Evolutionary conservation across 2,329 filamentous ascomycete genomes (phyloP).

Genomic region (Fusarium guadeloupense): DNA sequence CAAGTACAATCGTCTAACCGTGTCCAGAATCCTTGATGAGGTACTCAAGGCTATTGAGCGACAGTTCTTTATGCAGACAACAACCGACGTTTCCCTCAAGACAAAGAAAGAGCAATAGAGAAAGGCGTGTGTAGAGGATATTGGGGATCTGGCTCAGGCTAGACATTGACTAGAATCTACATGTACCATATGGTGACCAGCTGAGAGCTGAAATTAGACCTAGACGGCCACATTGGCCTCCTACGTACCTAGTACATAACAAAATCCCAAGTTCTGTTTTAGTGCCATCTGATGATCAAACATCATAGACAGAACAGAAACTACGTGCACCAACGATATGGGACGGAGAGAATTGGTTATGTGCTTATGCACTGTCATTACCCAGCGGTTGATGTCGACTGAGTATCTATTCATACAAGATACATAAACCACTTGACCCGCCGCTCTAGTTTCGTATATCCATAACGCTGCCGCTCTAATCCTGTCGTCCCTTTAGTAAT

Average conservation of each 20-base stretch:
- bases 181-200: conserved; percentile 40
- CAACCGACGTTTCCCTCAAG: conserved; percentile 50
- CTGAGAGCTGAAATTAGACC: conserved; percentile 33
- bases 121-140: conserved; percentile 26
- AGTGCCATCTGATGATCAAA: conserved; percentile 2
- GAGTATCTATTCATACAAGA: conserved; percentile 51
- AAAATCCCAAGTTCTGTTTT: conserved; percentile 22
- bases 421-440: conserved; percentile 36
- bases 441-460: conserved; percentile 24
- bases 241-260: conserved; percentile 15
- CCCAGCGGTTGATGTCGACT: conserved; percentile 37
- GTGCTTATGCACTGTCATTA: conserved; percentile 42
- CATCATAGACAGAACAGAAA: neutral
- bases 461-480: conserved; percentile 61
- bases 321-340: neutral
- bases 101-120: conserved; percentile 65
- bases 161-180: conserved; percentile 44
- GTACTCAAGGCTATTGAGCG: conserved; percentile 81
- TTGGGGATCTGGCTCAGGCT: conserved; percentile 29
- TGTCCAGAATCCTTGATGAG: conserved; percentile 79
- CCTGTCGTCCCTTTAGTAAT: conserved; percentile 96
- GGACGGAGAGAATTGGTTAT: conserved; percentile 13
- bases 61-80: conserved; percentile 67
- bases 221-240: conserved; percentile 34
- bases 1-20: conserved; percentile 36